These are phyloP conservation scores for Pythium plurisporium DNA, from an alignment of 352 stramenopile genomes.

Conservation along the genomic window DNA sequence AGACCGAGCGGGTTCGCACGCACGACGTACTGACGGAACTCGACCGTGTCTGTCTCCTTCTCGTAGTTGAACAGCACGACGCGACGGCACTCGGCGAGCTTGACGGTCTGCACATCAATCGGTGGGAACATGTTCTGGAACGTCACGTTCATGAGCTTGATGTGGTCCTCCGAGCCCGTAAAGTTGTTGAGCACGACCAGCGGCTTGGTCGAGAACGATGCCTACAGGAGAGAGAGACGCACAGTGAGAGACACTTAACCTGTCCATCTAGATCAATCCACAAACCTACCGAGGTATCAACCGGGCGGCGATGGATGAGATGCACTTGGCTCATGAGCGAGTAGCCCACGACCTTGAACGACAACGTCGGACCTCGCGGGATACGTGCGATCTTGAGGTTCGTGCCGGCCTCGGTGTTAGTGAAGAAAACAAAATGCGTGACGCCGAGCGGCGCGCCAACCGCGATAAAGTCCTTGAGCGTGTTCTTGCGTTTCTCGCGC, in stretches of 20 bases:
- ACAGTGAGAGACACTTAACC: no score
- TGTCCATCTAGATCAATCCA: no score
- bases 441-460: conserved; percentile 92
- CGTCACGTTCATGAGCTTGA: conserved; percentile 95
- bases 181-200: conserved; percentile 99
- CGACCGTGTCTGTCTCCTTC: conserved; percentile 88
- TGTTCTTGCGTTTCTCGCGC: conserved; percentile 88
- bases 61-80: conserved; percentile 98
- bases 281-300: conserved; percentile 88
- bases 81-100: conserved; percentile 92
- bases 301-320: conserved; percentile 86
- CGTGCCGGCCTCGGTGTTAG: conserved; percentile 90
- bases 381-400: conserved; percentile 93
- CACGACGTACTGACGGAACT: conserved; percentile 98
- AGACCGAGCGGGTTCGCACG: conserved; percentile 92
- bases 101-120: conserved; percentile 97
- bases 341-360: conserved; percentile 91
- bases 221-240: no score
- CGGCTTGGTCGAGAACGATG: conserved; percentile 88
- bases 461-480: conserved; percentile 90
- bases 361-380: conserved; percentile 93
- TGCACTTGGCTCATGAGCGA: conserved; percentile 92
- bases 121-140: conserved; percentile 99
- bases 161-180: conserved; percentile 83
- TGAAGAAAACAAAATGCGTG: conserved; percentile 97